Base-by-base conservation (phyloP, 2,329 filamentous ascomycete species). In the Fusarium paranaense region DNA sequence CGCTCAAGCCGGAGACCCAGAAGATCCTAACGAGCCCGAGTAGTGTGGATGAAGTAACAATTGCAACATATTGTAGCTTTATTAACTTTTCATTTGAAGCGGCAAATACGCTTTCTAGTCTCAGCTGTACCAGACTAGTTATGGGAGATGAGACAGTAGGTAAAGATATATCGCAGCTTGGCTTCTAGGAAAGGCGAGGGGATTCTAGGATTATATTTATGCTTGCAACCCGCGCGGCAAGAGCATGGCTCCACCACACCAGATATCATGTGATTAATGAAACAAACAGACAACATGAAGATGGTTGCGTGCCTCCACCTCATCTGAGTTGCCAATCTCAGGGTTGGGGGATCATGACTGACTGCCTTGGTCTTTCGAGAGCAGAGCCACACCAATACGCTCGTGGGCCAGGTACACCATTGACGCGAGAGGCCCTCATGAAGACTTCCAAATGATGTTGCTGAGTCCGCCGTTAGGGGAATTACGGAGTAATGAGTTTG, bases 221-320 rank as follows among this genome's bases (percentile, higher is more conserved):
- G 9, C 10, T n/a, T 5, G 38, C 38, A 18, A 40, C 18, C 3
- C 3, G 5, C 18, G 10, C 3, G 13, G 6, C 7, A 63, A 42
- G 38, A 22, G 6, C 22, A 42, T 42, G n/a, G 38, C 38, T 42
- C 38, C 8, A 42, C 38, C 20, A 22, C 5, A 11, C 13, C 10
- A 42, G 1, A 65, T 20, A 66, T 35, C 67, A 58, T 62, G 14
- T 52, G 47, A 69, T 69, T 69, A 66, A 62, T 62, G 32, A 67
- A 47, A 69, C 42, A 66, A 69, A 66, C 47, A 50, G 58, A 40
- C 62, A 70, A 70, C 45, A 64, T 30, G 22, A 63, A 40, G 63
- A 66, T 63, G 33, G 45, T 59, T 63, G 32, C 52, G 13, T 42
- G 18, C n/a, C 38, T 42, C 38, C 10, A 42, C 18, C 11, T 10